Evolutionary conservation across 2,329 filamentous ascomycete genomes (phyloP).

Genomic region (Xylaria sp.): DNA sequence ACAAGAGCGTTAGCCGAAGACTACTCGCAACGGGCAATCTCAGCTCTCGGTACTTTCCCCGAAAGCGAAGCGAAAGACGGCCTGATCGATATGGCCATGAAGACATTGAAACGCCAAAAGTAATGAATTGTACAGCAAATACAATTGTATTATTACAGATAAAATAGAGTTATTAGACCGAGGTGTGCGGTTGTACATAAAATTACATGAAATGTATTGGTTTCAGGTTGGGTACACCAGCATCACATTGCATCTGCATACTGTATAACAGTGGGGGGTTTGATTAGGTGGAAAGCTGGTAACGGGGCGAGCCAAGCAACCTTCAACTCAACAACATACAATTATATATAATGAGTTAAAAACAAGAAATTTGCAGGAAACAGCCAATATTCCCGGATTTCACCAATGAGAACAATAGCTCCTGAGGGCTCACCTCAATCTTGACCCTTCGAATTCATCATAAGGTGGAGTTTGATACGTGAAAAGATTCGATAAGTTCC

Average conservation of each 20-base stretch:
- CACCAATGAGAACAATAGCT: too few species aligned
- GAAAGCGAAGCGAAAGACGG: slow-evolving; percentile 95
- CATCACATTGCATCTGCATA: slow-evolving; percentile 30
- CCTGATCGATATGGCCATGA: slow-evolving; percentile 91
- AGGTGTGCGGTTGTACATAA: slow-evolving; percentile 37
- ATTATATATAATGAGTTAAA: slow-evolving; percentile 17
- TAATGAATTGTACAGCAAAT: slow-evolving; percentile 56
- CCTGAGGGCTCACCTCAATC: not conserved
- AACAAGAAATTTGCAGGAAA: slow-evolving; percentile 18
- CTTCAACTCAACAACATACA: slow-evolving; percentile 32
- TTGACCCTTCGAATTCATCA: not conserved
- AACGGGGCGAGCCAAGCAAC: slow-evolving; percentile 18
- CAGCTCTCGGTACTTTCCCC: slow-evolving; percentile 85
- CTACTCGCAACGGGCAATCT: slow-evolving; percentile 88
- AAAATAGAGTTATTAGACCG: slow-evolving; percentile 38
- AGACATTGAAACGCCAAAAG: slow-evolving; percentile 89
- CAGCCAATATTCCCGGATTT: not conserved
- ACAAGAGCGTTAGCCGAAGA: slow-evolving; percentile 90
- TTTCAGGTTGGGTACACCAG: slow-evolving; percentile 23
- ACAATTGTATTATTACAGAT: slow-evolving; percentile 38
- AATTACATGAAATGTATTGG: slow-evolving; percentile 12
- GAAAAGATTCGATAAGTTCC: not conserved
- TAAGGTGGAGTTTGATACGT: not conserved
- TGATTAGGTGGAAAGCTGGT: slow-evolving; percentile 20
- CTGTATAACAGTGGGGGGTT: slow-evolving; percentile 31